phyloP scores from a whole-genome alignment of 2,329 filamentous ascomycete species.

The Pestalotiopsis fici region DNA sequence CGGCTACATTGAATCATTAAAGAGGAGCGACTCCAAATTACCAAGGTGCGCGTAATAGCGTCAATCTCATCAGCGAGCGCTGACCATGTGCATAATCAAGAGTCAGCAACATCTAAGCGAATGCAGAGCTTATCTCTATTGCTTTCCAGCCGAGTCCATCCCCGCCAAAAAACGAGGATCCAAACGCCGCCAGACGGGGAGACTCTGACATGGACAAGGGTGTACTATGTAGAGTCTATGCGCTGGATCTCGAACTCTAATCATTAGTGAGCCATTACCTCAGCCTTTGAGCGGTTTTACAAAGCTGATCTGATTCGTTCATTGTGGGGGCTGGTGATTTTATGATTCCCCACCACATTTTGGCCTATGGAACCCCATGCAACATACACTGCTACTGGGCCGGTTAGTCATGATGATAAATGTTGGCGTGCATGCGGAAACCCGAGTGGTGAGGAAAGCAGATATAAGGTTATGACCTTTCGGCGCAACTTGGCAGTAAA shows the following conservation, averaged over 20 bases:
- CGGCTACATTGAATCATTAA: too few species aligned
- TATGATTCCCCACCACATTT: not conserved
- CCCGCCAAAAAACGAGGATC: too few species aligned
- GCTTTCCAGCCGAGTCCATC: too few species aligned
- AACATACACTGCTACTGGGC: not conserved
- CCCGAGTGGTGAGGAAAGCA: not conserved
- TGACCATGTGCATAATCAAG: too few species aligned
- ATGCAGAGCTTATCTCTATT: too few species aligned
- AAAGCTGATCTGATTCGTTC: not conserved
- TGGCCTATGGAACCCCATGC: not conserved
- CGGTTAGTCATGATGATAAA: not conserved
- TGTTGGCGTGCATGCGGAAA: conserved; percentile 7
- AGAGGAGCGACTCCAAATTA: too few species aligned
- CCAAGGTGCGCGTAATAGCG: too few species aligned
- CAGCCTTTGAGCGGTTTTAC: not conserved
- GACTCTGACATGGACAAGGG: too few species aligned
- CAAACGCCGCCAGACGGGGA: too few species aligned
- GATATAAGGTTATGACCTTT: not conserved
- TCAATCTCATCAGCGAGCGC: too few species aligned
- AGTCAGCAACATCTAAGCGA: too few species aligned
- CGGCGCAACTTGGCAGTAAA: not conserved
- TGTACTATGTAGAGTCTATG: too few species aligned
- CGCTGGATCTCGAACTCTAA: not conserved
- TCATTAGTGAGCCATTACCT: not conserved
- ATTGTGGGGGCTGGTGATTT: not conserved